phyloP scores from a whole-genome alignment of 257 asterid genomes.

The Fraxinus cuspidata region DNA sequence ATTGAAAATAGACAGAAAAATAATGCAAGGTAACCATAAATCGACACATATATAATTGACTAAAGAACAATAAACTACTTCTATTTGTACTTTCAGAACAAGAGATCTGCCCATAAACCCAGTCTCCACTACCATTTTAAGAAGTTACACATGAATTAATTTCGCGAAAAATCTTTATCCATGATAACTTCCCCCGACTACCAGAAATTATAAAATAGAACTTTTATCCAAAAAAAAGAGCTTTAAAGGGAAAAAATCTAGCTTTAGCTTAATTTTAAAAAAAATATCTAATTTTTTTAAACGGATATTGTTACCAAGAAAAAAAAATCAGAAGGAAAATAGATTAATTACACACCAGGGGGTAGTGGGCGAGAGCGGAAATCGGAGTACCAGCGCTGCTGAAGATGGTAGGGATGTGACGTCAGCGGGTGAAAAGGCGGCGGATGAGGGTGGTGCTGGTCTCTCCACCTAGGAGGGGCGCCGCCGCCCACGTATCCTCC shows the following conservation, averaged over 20 bases:
- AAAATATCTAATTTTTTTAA: background rate
- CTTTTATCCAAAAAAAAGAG: background rate
- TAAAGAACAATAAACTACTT: slow-evolving; percentile 20
- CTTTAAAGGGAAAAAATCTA: background rate
- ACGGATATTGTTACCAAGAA: background rate
- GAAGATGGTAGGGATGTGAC: slow-evolving; percentile 48
- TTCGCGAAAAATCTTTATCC: slow-evolving; percentile 14
- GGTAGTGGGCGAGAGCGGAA: slow-evolving; percentile 65
- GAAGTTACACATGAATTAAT: background rate
- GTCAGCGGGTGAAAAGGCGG: slow-evolving; percentile 39
- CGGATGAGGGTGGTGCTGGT: slow-evolving; percentile 32
- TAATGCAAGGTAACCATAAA: background rate
- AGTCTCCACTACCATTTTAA: slow-evolving; percentile 15
- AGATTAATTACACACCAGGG: slow-evolving; percentile 54
- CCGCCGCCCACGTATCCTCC: background rate
- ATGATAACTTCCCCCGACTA: background rate
- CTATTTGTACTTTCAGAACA: slow-evolving; percentile 7
- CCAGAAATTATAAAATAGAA: slow-evolving; percentile 16
- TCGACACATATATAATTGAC: background rate
- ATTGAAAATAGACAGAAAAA: background rate
- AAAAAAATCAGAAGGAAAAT: background rate
- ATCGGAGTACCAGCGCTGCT: slow-evolving; percentile 66
- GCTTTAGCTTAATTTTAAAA: background rate
- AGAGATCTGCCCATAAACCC: slow-evolving; percentile 51
- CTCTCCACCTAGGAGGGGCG: slow-evolving; percentile 77